These are phyloP conservation scores for Mikania micrantha DNA, from an alignment of 129 eudicot genomes.

Conservation along the genomic window DNA sequence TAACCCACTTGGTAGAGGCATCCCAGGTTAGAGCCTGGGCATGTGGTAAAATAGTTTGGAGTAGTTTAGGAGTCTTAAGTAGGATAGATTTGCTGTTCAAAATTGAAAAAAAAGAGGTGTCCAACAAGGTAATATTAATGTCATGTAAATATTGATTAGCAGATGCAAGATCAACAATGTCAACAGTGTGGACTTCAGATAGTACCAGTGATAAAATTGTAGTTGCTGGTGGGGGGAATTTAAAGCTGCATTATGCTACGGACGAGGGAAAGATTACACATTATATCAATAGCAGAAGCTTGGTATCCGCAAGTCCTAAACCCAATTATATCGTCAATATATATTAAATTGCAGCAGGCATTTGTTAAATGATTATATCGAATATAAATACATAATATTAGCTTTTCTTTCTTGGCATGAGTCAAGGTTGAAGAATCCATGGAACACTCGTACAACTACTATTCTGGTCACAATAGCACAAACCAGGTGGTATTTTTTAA, in stretches of 20 bases:
- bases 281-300: slow-evolving; percentile 59
- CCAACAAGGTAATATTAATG: not conserved
- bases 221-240: slow-evolving; percentile 79
- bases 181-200: slow-evolving; percentile 41
- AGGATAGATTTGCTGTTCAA: too few relatives aligned
- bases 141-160: slow-evolving; percentile 3
- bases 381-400: slow-evolving; percentile 6
- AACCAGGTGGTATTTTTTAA: slow-evolving; percentile 60
- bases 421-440: slow-evolving; percentile 53
- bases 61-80: too few relatives aligned
- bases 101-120: too few relatives aligned
- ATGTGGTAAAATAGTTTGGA: too few relatives aligned
- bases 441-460: slow-evolving; percentile 74
- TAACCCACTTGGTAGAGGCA: too few relatives aligned
- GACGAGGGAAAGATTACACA: slow-evolving; percentile 61
- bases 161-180: slow-evolving; percentile 48
- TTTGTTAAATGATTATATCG: not conserved
- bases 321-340: not conserved
- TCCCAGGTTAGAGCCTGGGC: too few relatives aligned
- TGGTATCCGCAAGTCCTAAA: slow-evolving; percentile 28
- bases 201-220: slow-evolving; percentile 31
- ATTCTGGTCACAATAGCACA: slow-evolving; percentile 69
- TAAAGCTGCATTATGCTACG: slow-evolving; percentile 67
- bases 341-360: not conserved
- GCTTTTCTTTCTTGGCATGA: slow-evolving; percentile 21